Base-by-base conservation (phyloP, 345 rosid species). In the Ceriops zippeliana region DNA sequence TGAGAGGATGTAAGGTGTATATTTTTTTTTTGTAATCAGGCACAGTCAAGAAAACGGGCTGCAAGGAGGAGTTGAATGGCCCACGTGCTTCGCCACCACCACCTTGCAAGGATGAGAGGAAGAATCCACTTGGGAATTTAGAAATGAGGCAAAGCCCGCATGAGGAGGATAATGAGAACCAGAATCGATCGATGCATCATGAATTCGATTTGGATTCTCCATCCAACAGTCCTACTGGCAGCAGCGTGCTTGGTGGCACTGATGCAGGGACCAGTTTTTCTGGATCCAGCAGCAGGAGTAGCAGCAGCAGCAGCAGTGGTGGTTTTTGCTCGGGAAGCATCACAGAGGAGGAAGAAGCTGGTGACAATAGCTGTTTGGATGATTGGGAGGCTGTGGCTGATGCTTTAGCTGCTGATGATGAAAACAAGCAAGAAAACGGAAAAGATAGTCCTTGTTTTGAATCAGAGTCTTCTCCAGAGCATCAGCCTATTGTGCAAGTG, bases 331-430 rank as follows among this genome's bases (percentile, higher is more conserved):
- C 97, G 5, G 97, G 96, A 62, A 80, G 81, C 75, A 86, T 91
- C 31, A 82, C 97, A 0, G 98, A 91, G 66, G 93, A 90, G 20
- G 88, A 81, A 58, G 92, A 69, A 46, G 87, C 56, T 13, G 59
- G 59, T 20, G 90, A 83, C 38, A 93, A 86, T 62, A 86, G 76
- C 30, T 86, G 96, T 79, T 81, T 93, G 84, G 98, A 93, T 66
- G 95, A 93, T 66, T 93, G 98, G 98, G 98, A 93, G 71, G 91
- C 97, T 53, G 61, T 91, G 73, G 97, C 98, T 30, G 98, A 93
- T 79, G 98, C 98, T 66, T 72, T 93, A 73, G 97, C 92, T 0
- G 91, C 96, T 1, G 73, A 78, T 70, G 89, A 83, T 21, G 79
- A 79, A 6, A 75, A 77, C 58, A 79, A 77, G 24, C 85, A 81